Percentiles rank a stretch among this genome's conserved stretches.
These are phyloP conservation scores for Solanum neorickii DNA, from an alignment of 257 asterid species.

Conservation along the genomic window DNA sequence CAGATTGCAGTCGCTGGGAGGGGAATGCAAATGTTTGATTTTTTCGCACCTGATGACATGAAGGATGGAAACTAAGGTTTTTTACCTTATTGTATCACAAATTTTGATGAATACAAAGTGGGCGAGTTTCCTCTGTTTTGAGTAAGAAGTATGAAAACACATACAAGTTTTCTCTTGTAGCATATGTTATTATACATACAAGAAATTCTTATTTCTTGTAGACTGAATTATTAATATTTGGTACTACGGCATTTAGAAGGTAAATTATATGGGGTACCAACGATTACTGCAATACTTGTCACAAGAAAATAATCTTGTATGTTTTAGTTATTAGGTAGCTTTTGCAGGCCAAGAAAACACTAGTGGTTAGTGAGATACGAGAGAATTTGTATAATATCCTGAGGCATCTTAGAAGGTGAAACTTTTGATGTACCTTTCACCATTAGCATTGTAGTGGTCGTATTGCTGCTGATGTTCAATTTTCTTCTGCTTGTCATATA, in stretches of 20 bases:
- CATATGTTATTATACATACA: not conserved
- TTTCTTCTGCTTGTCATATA: not conserved
- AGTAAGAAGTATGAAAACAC: not conserved
- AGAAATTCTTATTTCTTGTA: not conserved
- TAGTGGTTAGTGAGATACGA: not conserved
- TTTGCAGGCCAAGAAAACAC: not conserved
- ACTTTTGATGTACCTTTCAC: not conserved
- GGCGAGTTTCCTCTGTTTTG: not conserved
- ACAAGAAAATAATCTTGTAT: not conserved
- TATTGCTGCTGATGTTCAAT: not conserved
- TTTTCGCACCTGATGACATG: slow-evolving; percentile 21
- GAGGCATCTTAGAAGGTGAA: not conserved
- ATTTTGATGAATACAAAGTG: not conserved
- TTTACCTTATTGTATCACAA: not conserved
- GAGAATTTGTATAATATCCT: not conserved
- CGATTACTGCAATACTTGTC: not conserved
- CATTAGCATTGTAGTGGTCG: not conserved
- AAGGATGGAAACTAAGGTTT: not conserved
- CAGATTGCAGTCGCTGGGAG: slow-evolving; percentile 90
- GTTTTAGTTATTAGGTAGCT: not conserved
- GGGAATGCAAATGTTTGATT: slow-evolving; percentile 90
- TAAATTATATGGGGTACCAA: not conserved
- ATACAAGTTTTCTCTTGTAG: not conserved
- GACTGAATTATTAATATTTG: not conserved
- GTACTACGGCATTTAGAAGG: not conserved